Evolutionary conservation across 2,329 filamentous ascomycete genomes (phyloP).

Genomic region (Ophiostoma ulmi): DNA sequence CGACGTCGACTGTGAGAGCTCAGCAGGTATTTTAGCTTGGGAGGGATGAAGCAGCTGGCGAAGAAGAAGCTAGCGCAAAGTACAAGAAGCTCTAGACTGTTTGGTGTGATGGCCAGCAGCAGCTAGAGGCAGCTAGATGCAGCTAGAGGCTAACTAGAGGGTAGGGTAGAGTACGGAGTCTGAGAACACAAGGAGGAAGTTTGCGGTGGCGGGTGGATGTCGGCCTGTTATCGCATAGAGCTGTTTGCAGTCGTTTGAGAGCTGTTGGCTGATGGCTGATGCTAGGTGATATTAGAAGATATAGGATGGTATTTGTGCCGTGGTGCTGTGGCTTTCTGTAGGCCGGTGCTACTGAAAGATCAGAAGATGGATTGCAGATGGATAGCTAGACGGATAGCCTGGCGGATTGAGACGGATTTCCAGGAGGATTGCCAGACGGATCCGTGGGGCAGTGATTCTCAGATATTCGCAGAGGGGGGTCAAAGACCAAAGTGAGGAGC

Average conservation of each 20-base stretch:
- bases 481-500: not conserved
- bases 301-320: too few relatives aligned
- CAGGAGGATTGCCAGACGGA: not conserved
- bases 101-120: not conserved
- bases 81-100: conserved; percentile 14
- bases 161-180: not conserved
- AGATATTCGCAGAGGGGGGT: conserved; percentile 9
- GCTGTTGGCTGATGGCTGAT: not conserved
- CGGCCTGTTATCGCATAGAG: not conserved
- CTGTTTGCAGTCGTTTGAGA: not conserved
- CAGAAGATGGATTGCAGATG: too few relatives aligned
- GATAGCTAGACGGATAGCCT: not conserved
- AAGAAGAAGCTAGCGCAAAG: conserved; percentile 9
- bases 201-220: not conserved
- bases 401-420: not conserved
- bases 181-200: too few relatives aligned
- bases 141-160: not conserved
- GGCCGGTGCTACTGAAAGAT: not conserved
- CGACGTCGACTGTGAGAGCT: not conserved
- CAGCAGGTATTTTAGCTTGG: conserved; percentile 2
- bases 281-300: not conserved
- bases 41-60: conserved; percentile 1
- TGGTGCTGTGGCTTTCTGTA: not conserved
- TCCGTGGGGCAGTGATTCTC: conserved; percentile 6
- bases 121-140: not conserved